Base-by-base conservation (phyloP, 768 basidiomycete species). In the Boletales sp. region DNA sequence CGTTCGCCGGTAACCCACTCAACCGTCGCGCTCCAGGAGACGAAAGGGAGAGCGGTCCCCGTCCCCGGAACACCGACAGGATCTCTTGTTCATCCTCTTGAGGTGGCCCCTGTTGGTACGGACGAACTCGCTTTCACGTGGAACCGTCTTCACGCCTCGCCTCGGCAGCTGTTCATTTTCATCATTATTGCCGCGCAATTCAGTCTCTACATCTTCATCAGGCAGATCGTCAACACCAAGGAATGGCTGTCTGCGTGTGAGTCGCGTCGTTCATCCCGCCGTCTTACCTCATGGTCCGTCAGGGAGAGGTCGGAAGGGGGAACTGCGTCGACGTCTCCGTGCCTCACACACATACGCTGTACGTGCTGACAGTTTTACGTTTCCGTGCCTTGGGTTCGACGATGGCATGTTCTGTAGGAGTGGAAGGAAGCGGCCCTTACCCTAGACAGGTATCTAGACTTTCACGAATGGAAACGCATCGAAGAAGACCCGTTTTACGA, bases 401-500 rank as follows among this genome's bases (percentile, higher is more conserved):
- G 11, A 2, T 34, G 31, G 14, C 25, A 42, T 31, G 19, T 25
- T 9, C 33, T 30, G 30, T 56, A 89, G 77, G 89, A 96, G 70
- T 99, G 96, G 96, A 91, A 87, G 68, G 74, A 77, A 28, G 83
- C 84, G 0, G 96, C 96, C 1, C 69, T 77, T 46, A 77, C 75
- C 37, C 65, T 99, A 54, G 96, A 99, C 60, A 76, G 80, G 48
- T 87, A 87, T 71, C 74, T 98, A 25, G 77, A 84, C 7, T 95
- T 96, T 59, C 78, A 92, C 49, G 82, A 85, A 48, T 99, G 96
- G 96, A 98, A 98, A 66, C 76, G 74, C 46, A 67, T 82, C 11
- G 90, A 95, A 41, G 90, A 94, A 59, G 92, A 95, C 67, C 73
- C 83, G 2, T 96, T 86, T 57, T 97, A 94, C 64, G 96, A 98